Base-by-base conservation (phyloP, 768 basidiomycete species). In the Myochromella boudieri region DNA sequence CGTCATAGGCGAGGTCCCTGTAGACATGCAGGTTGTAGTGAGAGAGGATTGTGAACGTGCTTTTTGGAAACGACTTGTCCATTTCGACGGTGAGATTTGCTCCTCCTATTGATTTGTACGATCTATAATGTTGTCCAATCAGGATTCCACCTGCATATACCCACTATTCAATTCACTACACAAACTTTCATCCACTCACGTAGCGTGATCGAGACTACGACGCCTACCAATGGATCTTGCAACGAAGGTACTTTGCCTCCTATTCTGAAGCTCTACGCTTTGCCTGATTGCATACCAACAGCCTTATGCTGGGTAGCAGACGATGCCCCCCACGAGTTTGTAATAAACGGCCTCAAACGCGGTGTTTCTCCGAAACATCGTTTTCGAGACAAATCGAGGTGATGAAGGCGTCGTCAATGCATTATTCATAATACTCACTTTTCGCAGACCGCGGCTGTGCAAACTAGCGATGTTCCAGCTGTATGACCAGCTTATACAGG, bases 341-440 rank as follows among this genome's bases (percentile, higher is more conserved):
- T 92, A 37, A 87, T 88, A 53, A 89, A 88, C 51, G 91, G 91
- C 2, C 67, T 84, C n/a, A 84, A 78, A 56, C 82, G 91, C 36
- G 91, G 91, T 1, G 81, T 87, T 1, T 69, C 87, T 9, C 78
- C 84, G 0, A 91, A 87, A 59, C 80, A 88, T 56, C 74, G 85
- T 20, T 70, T 78, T 51, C 75, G 75, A 25, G 66, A 75, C 6
- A 84, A 84, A 61, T 82, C 78, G 31, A 78, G 83, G 90, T 85
- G n/a, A n/a, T n/a, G n/a, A n/a, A n/a, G n/a, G n/a, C n/a, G n/a
- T n/a, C n/a, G n/a, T n/a, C n/a, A n/a, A n/a, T n/a, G n/a, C 6
- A 22, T 6, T 2, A 9, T 38, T 26, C 24, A 20, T 9, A 21
- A 24, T 22, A 32, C 22, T 22, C 48, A 7, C n/a, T 33, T 32